phyloP scores from a whole-genome alignment of 208 protist genomes.

The Vickermania ingenoplastis region DNA sequence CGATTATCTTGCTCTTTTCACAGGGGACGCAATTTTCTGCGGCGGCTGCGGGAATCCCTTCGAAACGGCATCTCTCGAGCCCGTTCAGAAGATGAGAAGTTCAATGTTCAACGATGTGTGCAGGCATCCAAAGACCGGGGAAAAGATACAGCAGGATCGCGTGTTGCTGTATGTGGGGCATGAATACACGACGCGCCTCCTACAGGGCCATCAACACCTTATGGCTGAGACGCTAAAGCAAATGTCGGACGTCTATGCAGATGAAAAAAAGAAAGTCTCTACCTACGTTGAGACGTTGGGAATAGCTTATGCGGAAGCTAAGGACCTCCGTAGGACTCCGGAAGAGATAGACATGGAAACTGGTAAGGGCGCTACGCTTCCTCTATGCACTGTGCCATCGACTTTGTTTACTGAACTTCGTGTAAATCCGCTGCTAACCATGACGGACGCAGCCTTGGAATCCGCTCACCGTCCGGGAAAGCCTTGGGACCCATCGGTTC shows the following conservation, averaged over 20 bases:
- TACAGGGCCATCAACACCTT: slow-evolving; percentile 9
- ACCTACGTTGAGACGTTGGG: background rate
- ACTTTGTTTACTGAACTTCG: slow-evolving; percentile 45
- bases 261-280: background rate
- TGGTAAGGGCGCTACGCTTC: slow-evolving; percentile 11
- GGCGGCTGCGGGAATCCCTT: slow-evolving; percentile 89
- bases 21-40: slow-evolving; percentile 91
- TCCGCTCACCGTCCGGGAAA: slow-evolving; percentile 10
- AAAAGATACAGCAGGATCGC: slow-evolving; percentile 32
- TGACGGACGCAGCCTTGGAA: slow-evolving; percentile 30
- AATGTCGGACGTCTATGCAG: background rate
- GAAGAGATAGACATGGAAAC: background rate
- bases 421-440: slow-evolving; percentile 62
- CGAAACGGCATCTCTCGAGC: slow-evolving; percentile 47
- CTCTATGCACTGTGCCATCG: slow-evolving; percentile 53
- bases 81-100: slow-evolving; percentile 32
- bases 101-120: slow-evolving; percentile 36
- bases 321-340: background rate
- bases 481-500: slow-evolving; percentile 12
- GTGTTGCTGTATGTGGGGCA: slow-evolving; percentile 73
- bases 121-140: slow-evolving; percentile 52
- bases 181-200: slow-evolving; percentile 61
- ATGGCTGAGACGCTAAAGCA: background rate
- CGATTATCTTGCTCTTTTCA: slow-evolving; percentile 74
- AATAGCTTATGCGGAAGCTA: background rate